A percentile compares a stretch with the other conserved stretches of the same genome.
phyloP scores from a whole-genome alignment of 73 alveolate genomes.

The Tetrahymena borealis region DNA sequence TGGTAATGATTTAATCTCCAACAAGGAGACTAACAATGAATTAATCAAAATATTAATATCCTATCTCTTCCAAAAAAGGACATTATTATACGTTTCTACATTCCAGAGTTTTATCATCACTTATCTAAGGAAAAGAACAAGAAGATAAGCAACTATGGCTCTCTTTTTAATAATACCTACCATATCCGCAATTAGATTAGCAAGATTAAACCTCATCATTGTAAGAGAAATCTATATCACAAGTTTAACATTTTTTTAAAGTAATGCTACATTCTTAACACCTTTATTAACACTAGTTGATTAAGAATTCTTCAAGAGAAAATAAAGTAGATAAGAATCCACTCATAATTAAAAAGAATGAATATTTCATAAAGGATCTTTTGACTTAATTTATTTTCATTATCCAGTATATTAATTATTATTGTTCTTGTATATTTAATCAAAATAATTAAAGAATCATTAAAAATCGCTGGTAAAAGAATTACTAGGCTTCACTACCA shows the following conservation, averaged over 20 bases:
- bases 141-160: background rate
- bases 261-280: background rate
- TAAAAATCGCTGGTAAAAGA: too few species aligned
- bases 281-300: background rate
- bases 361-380: too few species aligned
- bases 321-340: background rate
- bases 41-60: background rate
- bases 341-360: background rate
- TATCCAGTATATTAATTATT: too few species aligned
- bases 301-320: background rate
- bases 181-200: background rate
- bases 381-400: too few species aligned
- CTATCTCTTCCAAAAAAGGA: background rate
- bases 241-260: background rate
- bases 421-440: too few species aligned
- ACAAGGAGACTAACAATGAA: background rate
- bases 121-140: background rate
- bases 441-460: too few species aligned
- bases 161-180: background rate
- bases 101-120: background rate
- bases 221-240: background rate
- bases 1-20: background rate
- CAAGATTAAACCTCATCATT: background rate
- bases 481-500: too few species aligned
- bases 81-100: background rate